A percentile compares a stretch with the other conserved stretches of the same genome.
Conservation (phyloP, 805 yeast genomes). For the Debaryomyces tyrocola region DNA sequence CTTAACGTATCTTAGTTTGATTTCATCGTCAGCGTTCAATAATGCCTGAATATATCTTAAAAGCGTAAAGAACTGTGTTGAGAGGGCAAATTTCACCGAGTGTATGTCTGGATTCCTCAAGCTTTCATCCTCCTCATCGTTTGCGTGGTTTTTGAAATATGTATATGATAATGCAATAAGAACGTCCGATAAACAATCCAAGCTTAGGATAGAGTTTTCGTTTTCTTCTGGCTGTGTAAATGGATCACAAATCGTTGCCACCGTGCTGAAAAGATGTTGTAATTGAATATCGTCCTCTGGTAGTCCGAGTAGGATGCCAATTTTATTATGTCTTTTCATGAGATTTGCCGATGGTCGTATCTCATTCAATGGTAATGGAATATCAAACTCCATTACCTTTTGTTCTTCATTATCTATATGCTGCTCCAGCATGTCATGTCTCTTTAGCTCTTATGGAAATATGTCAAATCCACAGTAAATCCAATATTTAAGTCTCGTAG, state of each 20-base stretch:
- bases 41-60: conserved; percentile 34
- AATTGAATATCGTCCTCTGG: conserved; percentile 13
- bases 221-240: conserved; percentile 67
- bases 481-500: no score
- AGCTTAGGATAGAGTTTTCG: conserved; percentile 52
- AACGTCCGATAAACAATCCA: conserved; percentile 54
- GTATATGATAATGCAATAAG: conserved; percentile 42
- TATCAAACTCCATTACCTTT: conserved; percentile 14
- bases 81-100: conserved; percentile 33
- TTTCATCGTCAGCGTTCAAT: conserved; percentile 45
- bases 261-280: conserved; percentile 16
- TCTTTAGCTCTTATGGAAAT: not conserved
- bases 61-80: conserved; percentile 36
- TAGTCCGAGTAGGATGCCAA: conserved; percentile 13
- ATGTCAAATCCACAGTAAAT: no score
- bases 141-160: conserved; percentile 3
- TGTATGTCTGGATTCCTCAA: conserved; percentile 16
- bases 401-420: conserved; percentile 14
- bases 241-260: conserved; percentile 51
- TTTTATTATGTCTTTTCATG: conserved; percentile 12
- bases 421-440: conserved; percentile 19
- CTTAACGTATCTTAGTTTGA: conserved; percentile 36
- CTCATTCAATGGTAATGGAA: conserved; percentile 12
- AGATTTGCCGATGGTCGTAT: conserved; percentile 8
- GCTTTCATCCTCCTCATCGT: conserved; percentile 2